phyloP scores from a whole-genome alignment of 805 yeast species.

The Candida vaughaniae region DNA sequence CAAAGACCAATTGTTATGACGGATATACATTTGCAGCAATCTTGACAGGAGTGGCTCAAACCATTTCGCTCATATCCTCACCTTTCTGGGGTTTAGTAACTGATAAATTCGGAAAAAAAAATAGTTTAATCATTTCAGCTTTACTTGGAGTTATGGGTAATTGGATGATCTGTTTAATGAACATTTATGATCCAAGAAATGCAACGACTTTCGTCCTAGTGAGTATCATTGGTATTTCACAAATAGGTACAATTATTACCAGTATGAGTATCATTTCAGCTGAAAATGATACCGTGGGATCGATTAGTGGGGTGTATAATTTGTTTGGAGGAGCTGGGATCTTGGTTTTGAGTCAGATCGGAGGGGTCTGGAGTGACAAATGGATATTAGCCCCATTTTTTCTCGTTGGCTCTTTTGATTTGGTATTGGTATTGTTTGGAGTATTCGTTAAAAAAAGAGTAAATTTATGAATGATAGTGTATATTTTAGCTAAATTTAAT shows the following conservation, averaged over 20 bases:
- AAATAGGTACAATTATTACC: constrained; percentile 59
- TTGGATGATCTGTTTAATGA: constrained; percentile 24
- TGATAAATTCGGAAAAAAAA: constrained; percentile 39
- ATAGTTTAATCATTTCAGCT: constrained; percentile 36
- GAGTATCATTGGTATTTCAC: constrained; percentile 53
- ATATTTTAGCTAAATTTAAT: background rate
- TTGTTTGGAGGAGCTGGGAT: constrained; percentile 70
- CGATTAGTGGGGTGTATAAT: constrained; percentile 68
- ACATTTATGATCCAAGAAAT: constrained; percentile 32
- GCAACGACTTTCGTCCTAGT: constrained; percentile 40
- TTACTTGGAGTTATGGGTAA: constrained; percentile 45
- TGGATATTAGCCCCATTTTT: constrained; percentile 62
- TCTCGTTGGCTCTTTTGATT: constrained; percentile 44
- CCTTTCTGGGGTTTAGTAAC: constrained; percentile 64
- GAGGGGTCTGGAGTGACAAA: constrained; percentile 58
- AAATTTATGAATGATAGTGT: background rate
- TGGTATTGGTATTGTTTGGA: constrained; percentile 17
- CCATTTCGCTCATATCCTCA: constrained; percentile 55
- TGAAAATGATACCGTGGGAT: constrained; percentile 47
- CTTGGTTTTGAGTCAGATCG: constrained; percentile 54
- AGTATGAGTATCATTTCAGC: constrained; percentile 55
- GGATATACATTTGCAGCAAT: constrained; percentile 68
- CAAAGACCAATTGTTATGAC: constrained; percentile 47
- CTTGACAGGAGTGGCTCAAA: constrained; percentile 64
- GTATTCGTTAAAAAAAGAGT: background rate